Evolutionary conservation across 192 early-diverging fungal genomes (phyloP), one percentile per base, ranked within the genome.

Genomic region (Backusella liffmaniae): DNA sequence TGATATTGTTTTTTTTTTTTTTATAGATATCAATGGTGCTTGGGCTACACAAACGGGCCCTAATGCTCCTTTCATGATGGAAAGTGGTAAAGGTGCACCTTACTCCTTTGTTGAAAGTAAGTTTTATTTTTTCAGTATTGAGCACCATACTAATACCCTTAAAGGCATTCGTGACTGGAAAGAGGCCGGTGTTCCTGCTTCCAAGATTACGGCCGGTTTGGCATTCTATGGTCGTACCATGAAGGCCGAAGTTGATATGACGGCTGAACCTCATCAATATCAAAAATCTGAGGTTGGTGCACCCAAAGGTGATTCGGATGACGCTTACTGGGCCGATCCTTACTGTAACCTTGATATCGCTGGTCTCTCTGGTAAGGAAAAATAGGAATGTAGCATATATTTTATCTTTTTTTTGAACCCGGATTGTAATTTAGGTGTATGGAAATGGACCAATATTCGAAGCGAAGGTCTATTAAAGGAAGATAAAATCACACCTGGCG

Each of bases 161-260:
- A 35, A 56, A 62, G 84, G 85, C 41, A 83, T 90, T 32, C 73
- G 84, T 21, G 30, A 73, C 10, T 90, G 89, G 88, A 83, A 87
- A 1, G 74, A 84, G 36, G 90, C 90, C 23, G 88, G 88, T n/a
- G 84, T 91, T 15, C 90, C 91, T 4, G 80, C 80, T 0, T 73
- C 56, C 37, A 91, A 92, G 74, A 77, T 93, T 62, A 83, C 83
- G 15, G 80, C 84, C 3, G 92, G 92, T 8, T 35, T 90, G 18
- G 80, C 90, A 0, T 91, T 89, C 76, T 92, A 93, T 76, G 92
- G 89, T 65, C 84, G 87, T 71, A 73, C 88, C 0, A 84, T 88
- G 1, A 76, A 82, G 12, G 82, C 90, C 6, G 67, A 30, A 0
- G 70, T 29, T 0, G 76, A 82, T 26, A 82, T 87, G 84, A 46